Percentiles rank a stretch among this genome's conserved stretches.
Conservation (phyloP, 805 yeast genomes). For the Naumovozyma castellii region DNA sequence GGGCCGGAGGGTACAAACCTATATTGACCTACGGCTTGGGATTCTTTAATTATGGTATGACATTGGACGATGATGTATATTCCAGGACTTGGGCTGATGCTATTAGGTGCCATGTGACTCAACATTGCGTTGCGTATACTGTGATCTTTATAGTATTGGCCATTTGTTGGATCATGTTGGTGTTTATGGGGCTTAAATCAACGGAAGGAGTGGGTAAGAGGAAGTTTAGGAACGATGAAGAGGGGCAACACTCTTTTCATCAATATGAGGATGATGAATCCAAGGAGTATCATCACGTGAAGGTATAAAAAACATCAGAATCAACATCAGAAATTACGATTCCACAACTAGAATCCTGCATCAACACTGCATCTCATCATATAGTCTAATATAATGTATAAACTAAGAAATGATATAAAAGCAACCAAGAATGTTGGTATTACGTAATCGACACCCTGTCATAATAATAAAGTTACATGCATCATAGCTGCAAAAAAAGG, state of each 20-base stretch:
- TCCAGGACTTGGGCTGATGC: slow-evolving; percentile 11
- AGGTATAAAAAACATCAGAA: no score
- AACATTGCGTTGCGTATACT: slow-evolving; percentile 17
- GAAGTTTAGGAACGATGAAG: not conserved
- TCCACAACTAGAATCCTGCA: no score
- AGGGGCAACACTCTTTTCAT: not conserved
- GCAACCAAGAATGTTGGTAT: no score
- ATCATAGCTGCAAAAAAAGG: no score
- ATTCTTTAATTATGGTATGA: slow-evolving; percentile 25
- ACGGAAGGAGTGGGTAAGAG: not conserved
- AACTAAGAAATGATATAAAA: no score
- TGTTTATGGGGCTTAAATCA: not conserved
- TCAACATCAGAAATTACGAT: no score
- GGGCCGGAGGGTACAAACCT: slow-evolving; percentile 27
- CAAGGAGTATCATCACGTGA: not conserved
- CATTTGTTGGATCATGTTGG: slow-evolving; percentile 8
- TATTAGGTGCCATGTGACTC: slow-evolving; percentile 19
- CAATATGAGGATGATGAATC: not conserved
- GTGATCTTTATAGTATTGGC: slow-evolving; percentile 10
- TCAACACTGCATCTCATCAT: not conserved
- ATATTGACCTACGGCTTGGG: slow-evolving; percentile 27
- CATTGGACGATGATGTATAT: slow-evolving; percentile 17
- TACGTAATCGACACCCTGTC: no score
- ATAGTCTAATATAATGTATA: no score
- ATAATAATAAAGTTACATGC: no score